Base-by-base conservation (phyloP, 352 stramenopile species). In the Phytophthora sp. region DNA sequence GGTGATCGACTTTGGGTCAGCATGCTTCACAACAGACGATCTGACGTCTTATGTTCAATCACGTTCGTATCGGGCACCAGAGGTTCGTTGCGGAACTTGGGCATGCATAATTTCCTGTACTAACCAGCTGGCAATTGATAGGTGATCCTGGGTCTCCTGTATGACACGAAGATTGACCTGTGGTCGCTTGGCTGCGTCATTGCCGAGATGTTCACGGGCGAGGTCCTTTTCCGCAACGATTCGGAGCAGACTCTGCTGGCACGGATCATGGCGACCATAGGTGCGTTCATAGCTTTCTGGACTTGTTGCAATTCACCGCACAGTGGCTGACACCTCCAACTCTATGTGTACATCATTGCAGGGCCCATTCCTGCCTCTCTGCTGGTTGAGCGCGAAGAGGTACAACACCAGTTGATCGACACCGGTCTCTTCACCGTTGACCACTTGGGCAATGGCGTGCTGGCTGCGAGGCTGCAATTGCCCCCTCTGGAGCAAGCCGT, bases 1-100 rank as follows among this genome's bases (percentile, higher is more conserved):
- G 90, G 84, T 99, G 15, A 99, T 99, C 70, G 98, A 99, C 77
- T 99, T 99, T 87, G 98, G 97, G 11, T 98, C 89, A 2, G 97
- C 92, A 1, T 99, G 97, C 84, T 95, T 96, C 48, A 90, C 88
- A 38, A 94, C 96, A 32, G 96, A 98, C 54, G 94, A 97, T 21
- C 87, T 98, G 48, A 98, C 98, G 49, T 97, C 94, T 4, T 99
- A 99, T 76, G 98, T 99, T 37, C 97, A 99, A 66, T 98, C 89
- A 20, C 85, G 97, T 21, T 99, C 98, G 53, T 99, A 99, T 85
- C 88, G 97, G 21, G 95, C 92, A 8, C 97, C 97, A 20, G 96
- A 99, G 82, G 89, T 97, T 23, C 52, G 93, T 55, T 62, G 5
- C 6, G 8, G 4, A 42, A n/a, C n/a, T n/a, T n/a, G n/a, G n/a